Evolutionary conservation across 176 grass and related monocot species (phyloP), one percentile per base, ranked within the genome.

Genomic region (Guadua angustifolia): DNA sequence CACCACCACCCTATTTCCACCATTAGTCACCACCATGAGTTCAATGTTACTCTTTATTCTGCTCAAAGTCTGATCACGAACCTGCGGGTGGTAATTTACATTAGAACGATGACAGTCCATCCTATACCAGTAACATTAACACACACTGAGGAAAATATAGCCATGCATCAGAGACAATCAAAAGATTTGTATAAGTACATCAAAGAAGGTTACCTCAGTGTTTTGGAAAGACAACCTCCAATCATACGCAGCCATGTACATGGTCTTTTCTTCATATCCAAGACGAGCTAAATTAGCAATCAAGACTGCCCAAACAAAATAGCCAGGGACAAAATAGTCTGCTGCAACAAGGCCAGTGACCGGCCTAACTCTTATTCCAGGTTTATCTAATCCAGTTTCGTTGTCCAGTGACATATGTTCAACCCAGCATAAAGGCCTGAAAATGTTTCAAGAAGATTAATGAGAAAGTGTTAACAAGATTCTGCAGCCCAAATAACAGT

Each of bases 221-320:
- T 99, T 95, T 74, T 99, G 96, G 72, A 99, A 99, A 75, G 96
- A 95, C 51, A 99, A 82, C 77, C 96, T 92, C 96, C 96, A 99
- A 89, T 99, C 96, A 92, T 99, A 95, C 65, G 96, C 93, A 83
- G 96, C 96, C 96, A 99, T 99, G 81, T 99, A 99, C 96, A 99
- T 99, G 18, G 90, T 95, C 80, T 95, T 99, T 83, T 99, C 93
- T 92, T 99, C 96, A 75, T 99, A 99, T 46, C 96, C 96, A 82
- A 99, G 95, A 58, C 89, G 89, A 78, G 96, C 96, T 80, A 99
- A 90, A 84, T 95, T 99, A 65, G 96, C 96, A 92, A 99, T 95
- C 82, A 99, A 88, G 43, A 99, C 93, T 70, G 93, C 93, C 96
- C 96, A 99, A 74, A 99, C 96, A 92, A 99, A 99, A 83, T 99